A percentile compares a stretch with the other conserved stretches of the same genome.
phyloP scores from a whole-genome alignment of 257 asterid genomes.

The Paraleonurus japonicus region DNA sequence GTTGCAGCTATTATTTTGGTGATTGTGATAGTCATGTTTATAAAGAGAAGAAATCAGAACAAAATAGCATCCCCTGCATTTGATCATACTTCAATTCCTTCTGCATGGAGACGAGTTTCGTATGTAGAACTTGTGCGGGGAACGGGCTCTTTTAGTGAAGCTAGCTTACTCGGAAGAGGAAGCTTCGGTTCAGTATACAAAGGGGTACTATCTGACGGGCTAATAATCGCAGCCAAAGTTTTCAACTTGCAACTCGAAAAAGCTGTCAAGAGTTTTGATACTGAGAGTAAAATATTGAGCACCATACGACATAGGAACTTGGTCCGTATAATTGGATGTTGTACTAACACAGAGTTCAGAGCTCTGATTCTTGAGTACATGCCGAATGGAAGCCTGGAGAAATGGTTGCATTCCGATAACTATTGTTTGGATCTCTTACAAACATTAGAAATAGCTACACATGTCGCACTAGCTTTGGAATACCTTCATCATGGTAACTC shows the following conservation, averaged over 20 bases:
- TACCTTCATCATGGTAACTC: constrained; percentile 5
- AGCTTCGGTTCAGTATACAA: too few relatives aligned
- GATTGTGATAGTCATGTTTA: not conserved
- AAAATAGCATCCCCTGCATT: not conserved
- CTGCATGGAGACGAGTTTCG: not conserved
- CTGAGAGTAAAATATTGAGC: not conserved
- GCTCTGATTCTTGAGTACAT: not conserved
- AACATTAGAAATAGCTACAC: not conserved
- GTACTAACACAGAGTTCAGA: not conserved
- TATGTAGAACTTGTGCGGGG: not conserved
- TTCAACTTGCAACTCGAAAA: not conserved
- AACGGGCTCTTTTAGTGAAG: not conserved
- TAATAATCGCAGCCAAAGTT: not conserved
- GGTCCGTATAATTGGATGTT: constrained; percentile 14
- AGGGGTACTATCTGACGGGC: not conserved
- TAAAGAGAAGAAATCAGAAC: not conserved
- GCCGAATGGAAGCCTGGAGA: too few relatives aligned
- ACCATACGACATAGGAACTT: not conserved
- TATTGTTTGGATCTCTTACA: not conserved
- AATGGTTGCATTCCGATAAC: not conserved
- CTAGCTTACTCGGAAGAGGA: constrained; percentile 11
- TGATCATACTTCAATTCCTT: too few relatives aligned
- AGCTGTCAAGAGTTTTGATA: not conserved
- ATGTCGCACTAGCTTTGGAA: not conserved
- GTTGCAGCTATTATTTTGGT: not conserved